Conservation (phyloP, 148 eudicot genomes). For the Camellia japonica region DNA sequence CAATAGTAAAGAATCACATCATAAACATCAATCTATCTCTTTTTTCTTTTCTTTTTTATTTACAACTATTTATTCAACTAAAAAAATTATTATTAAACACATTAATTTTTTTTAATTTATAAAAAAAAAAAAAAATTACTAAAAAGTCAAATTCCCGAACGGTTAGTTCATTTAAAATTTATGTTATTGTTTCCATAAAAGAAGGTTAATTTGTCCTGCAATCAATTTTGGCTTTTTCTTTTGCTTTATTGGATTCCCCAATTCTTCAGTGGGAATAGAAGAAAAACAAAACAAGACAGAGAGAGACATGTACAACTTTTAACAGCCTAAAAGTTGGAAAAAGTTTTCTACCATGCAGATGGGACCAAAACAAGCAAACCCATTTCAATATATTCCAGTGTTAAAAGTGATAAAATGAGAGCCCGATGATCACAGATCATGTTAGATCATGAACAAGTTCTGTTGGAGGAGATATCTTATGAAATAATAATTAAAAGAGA, state of each 20-base stretch:
- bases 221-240: slow-evolving; percentile 15
- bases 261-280: slow-evolving; percentile 17
- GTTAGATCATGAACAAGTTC: no score
- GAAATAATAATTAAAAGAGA: no score
- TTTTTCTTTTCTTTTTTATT: no score
- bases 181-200: slow-evolving; percentile 1
- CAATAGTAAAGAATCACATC: no score
- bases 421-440: no score
- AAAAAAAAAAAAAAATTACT: no score
- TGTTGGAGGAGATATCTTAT: no score
- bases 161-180: neutral
- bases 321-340: slow-evolving; percentile 15
- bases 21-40: no score
- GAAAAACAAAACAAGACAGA: neutral
- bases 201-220: slow-evolving; percentile 19
- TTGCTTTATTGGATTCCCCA: slow-evolving; percentile 24
- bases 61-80: no score
- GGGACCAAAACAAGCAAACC: neutral
- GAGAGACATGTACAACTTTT: slow-evolving; percentile 2
- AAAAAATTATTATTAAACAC: no score
- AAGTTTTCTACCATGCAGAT: neutral
- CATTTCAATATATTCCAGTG: neutral
- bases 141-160: neutral
- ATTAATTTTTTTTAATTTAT: neutral
- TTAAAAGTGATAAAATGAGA: no score